Evolutionary conservation across 2,329 filamentous ascomycete genomes (phyloP).

Genomic region (Stemphylium vesicarium): DNA sequence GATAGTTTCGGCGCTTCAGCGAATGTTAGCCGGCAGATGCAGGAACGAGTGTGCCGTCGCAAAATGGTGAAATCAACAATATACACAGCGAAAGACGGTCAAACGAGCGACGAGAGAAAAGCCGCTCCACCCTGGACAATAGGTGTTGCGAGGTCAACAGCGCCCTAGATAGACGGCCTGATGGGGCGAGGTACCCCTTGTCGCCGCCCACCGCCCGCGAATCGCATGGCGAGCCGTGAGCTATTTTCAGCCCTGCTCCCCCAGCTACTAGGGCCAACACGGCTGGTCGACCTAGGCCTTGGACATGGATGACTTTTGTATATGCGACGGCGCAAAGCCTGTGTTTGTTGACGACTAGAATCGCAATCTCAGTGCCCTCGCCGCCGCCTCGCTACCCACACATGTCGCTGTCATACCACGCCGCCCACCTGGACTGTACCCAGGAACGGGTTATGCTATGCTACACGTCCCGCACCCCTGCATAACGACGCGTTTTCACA

Average conservation of each 20-base stretch:
- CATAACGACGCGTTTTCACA: not conserved
- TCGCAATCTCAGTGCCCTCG: not conserved
- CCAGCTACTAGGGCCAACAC: constrained; percentile 15
- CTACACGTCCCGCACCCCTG: not conserved
- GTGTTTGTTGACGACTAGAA: not conserved
- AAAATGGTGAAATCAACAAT: not conserved
- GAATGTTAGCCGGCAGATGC: constrained; percentile 32
- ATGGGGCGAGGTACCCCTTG: constrained; percentile 18
- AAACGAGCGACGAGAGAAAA: constrained; percentile 32
- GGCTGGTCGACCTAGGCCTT: constrained; percentile 1
- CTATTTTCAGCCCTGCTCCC: constrained; percentile 23
- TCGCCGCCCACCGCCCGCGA: constrained; percentile 10
- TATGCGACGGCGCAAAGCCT: not conserved
- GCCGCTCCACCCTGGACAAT: constrained; percentile 8
- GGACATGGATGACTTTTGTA: constrained; percentile 3
- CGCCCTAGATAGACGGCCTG: constrained; percentile 13
- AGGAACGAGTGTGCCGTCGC: constrained; percentile 17
- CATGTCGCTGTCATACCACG: constrained; percentile 3
- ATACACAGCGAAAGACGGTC: constrained; percentile 13
- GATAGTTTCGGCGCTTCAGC: constrained; percentile 29
- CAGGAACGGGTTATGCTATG: not conserved
- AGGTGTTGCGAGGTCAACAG: constrained; percentile 38
- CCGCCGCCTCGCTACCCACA: not conserved
- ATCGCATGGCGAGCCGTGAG: constrained; percentile 11
- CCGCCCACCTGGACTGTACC: not conserved